These are phyloP conservation scores for Sporothrix brasiliensis DNA, from an alignment of 2,329 filamentous ascomycete genomes.

Conservation along the genomic window DNA sequence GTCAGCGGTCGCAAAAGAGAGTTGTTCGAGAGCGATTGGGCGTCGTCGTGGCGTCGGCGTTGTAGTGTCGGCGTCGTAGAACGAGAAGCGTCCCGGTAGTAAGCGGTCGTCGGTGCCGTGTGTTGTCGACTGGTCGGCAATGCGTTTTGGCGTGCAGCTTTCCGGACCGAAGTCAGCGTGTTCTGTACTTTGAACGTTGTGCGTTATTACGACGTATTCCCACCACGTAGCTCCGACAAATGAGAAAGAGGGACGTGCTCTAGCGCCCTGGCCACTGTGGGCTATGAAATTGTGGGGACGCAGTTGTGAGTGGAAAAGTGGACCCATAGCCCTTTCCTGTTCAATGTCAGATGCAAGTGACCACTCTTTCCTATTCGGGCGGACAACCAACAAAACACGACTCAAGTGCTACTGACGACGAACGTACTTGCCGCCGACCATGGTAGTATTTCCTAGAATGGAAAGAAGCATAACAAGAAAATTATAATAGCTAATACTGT, in stretches of 20 bases:
- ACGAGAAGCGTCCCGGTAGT: not conserved
- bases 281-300: conserved; percentile 15
- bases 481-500: too few species aligned
- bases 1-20: not conserved
- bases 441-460: too few species aligned
- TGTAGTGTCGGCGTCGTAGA: not conserved
- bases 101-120: not conserved
- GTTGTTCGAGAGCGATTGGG: not conserved
- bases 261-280: conserved; percentile 18
- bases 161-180: not conserved
- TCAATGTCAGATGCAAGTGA: not conserved
- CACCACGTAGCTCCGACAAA: conserved; percentile 22
- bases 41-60: not conserved
- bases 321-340: not conserved
- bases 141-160: not conserved
- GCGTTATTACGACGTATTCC: too few species aligned
- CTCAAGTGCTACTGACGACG: not conserved
- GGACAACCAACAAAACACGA: not conserved
- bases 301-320: not conserved
- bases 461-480: too few species aligned
- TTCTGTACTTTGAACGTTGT: not conserved
- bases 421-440: not conserved
- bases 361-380: conserved; percentile 27
- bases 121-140: not conserved
- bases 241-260: not conserved